Conservation (phyloP, 2,329 filamentous ascomycete genomes). For the Keithomyces neogunnii region DNA sequence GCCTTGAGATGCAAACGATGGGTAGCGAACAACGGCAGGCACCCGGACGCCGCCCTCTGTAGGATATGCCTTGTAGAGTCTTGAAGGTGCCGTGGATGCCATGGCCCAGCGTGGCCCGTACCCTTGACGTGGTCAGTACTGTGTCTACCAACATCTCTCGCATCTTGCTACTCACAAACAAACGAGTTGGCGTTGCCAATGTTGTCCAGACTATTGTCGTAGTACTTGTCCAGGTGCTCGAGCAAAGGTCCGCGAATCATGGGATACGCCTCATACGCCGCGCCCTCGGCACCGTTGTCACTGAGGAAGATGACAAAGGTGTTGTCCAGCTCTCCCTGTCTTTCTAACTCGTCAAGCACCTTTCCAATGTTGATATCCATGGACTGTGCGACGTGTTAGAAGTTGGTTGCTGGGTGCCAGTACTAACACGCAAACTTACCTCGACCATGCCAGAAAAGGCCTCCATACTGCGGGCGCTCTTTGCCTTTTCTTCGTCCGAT, state of each 20-base stretch:
- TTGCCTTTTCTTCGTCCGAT: slow-evolving; percentile 34
- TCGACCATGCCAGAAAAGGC: slow-evolving; percentile 58
- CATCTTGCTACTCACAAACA: slow-evolving; percentile 25
- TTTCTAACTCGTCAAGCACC: slow-evolving; percentile 45
- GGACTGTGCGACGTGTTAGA: slow-evolving; percentile 12
- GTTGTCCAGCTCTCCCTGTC: slow-evolving; percentile 51
- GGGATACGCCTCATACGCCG: slow-evolving; percentile 48
- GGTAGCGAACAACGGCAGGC: slow-evolving; percentile 18
- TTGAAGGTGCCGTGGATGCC: slow-evolving; percentile 28
- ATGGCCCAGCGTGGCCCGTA: slow-evolving; percentile 49
- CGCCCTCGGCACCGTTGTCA: slow-evolving; percentile 55
- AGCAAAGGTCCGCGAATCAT: slow-evolving; percentile 46
- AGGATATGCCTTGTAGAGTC: slow-evolving; percentile 28
- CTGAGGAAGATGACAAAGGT: slow-evolving; percentile 57
- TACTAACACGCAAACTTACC: no score
- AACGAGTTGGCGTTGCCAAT: slow-evolving; percentile 48
- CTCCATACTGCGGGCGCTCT: slow-evolving; percentile 48
- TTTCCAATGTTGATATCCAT: slow-evolving; percentile 54
- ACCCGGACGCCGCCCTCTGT: slow-evolving; percentile 43
- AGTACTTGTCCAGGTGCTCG: slow-evolving; percentile 46
- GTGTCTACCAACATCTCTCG: no score
- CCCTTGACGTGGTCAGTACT: slow-evolving; percentile 19
- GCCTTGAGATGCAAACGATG: slow-evolving; percentile 29
- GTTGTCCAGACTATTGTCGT: slow-evolving; percentile 42
- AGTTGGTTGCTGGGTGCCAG: no score